Percentiles rank a stretch among this genome's conserved stretches.
phyloP scores from a whole-genome alignment of 2,329 filamentous ascomycete species.

The Colletotrichum costaricense region DNA sequence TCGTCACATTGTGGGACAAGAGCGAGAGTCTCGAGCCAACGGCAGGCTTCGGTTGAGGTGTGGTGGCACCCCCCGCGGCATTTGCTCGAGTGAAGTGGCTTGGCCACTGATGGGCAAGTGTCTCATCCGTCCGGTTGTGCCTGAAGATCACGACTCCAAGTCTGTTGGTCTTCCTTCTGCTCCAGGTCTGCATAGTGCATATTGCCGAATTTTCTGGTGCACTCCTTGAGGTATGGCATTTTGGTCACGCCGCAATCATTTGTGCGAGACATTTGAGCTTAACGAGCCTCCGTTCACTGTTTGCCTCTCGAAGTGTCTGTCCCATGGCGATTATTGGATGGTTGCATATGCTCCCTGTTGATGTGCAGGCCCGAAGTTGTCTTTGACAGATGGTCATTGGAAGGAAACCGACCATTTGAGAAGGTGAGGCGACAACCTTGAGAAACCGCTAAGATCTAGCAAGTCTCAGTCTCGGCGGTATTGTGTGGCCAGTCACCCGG shows the following conservation, averaged over 20 bases:
- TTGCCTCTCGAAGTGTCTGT: slow-evolving; percentile 9
- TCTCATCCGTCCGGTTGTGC: slow-evolving; percentile 1
- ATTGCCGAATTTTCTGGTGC: background rate
- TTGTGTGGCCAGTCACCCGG: background rate
- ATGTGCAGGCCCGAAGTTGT: background rate
- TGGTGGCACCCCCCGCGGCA: slow-evolving; percentile 19
- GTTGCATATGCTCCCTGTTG: background rate
- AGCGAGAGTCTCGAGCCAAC: background rate
- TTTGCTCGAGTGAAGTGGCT: background rate
- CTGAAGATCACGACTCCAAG: slow-evolving; percentile 14
- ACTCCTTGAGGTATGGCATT: background rate
- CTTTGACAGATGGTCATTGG: slow-evolving; percentile 2
- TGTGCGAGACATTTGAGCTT: slow-evolving; percentile 6
- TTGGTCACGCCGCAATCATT: background rate
- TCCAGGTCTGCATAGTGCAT: slow-evolving; percentile 13
- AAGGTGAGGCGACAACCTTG: background rate
- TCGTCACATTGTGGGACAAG: background rate
- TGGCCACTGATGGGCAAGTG: background rate
- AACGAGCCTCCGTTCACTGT: slow-evolving; percentile 8
- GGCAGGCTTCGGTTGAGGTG: background rate
- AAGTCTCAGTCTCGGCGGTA: slow-evolving; percentile 5
- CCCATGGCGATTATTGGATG: background rate
- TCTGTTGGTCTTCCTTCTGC: too few relatives aligned
- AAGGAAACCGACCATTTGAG: background rate
- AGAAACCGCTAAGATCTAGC: background rate